A percentile compares a stretch with the other conserved stretches of the same genome.
Evolutionary conservation across 768 basidiomycete genomes (phyloP).

Genomic region (Hygrophoropsis aurantiaca): DNA sequence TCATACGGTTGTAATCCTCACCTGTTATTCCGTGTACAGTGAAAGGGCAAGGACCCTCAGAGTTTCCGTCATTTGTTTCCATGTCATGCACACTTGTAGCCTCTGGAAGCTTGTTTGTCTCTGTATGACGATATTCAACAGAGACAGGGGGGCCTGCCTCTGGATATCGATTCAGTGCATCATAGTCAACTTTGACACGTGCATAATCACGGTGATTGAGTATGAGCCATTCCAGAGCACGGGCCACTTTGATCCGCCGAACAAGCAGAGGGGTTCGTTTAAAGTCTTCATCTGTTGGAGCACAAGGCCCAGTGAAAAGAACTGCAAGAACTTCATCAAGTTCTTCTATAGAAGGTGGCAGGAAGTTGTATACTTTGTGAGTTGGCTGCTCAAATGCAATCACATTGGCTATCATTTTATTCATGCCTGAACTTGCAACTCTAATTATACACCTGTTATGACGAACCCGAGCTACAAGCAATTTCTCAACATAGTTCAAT

Average conservation of each 20-base stretch:
- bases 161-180: too few relatives aligned
- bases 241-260: too few relatives aligned
- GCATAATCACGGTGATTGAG: constrained; percentile 33
- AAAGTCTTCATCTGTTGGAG: too few relatives aligned
- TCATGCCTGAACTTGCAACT: constrained; percentile 25
- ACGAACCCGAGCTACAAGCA: constrained; percentile 23
- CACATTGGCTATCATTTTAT: constrained; percentile 35
- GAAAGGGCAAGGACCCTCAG: constrained; percentile 31
- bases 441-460: constrained; percentile 31
- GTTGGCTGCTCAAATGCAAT: too few relatives aligned
- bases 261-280: constrained; percentile 14
- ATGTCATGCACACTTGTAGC: constrained; percentile 24
- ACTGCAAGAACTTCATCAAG: constrained; percentile 28
- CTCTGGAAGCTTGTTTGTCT: too few relatives aligned
- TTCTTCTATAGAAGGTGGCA: constrained; percentile 33
- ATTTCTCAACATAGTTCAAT: constrained; percentile 31
- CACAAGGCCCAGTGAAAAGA: constrained; percentile 30
- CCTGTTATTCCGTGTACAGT: too few relatives aligned
- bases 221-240: constrained; percentile 35
- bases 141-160: too few relatives aligned
- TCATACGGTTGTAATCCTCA: constrained; percentile 18
- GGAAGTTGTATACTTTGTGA: constrained; percentile 27
- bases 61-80: constrained; percentile 27
- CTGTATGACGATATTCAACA: too few relatives aligned
- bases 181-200: constrained; percentile 28